Evolutionary conservation across 352 stramenopile species (phyloP), one percentile per base, ranked within the genome.

Genomic region (Globisporangium mamillatum): DNA sequence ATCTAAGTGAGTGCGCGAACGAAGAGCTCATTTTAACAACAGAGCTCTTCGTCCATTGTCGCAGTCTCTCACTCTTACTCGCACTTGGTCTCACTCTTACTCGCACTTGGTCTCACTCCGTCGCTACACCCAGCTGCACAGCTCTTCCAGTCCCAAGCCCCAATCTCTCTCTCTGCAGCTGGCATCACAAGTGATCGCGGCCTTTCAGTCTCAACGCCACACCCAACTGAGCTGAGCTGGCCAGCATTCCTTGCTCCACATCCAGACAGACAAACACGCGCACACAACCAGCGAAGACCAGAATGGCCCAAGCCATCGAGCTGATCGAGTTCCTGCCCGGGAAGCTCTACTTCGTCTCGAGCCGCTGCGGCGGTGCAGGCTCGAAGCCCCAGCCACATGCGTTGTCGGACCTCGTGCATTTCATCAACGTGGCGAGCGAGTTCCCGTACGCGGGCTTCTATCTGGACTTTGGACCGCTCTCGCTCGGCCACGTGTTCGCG

Each of bases 391-490:
- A 25, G 6, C 4, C 16, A 41, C 54, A 38, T 1, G 4, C 68
- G 56, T 52, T 29, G 2, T 54, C 48, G 0, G 46, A 64, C 18
- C 57, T 52, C 7, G 60, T 76, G 27, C 52, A 73, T 29, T 76
- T 75, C 61, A 71, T 80, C 60, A 36, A 74, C 32, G 57, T 80
- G 1, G 62, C 70, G n/a, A 54, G 68, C 7, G 74, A 88, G 63
- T 79, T 98, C 53, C 71, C 89, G 1, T 99, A 99, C 76, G 94
- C 86, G 80, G 95, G 96, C 71, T 99, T 98, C 73, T 98, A 97
- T 75, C 77, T 97, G 16, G 97, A 99, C 79, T 99, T 98, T 81
- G 97, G 96, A 14, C 97, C 95, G 12, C 77, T 99, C 8, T 98
- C 97, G 68, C 75, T 99, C 14, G 93, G 86, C 7, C 93, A 98